Evolutionary conservation across 305 asterid species (phyloP), one percentile per base, ranked within the genome.

Genomic region (Withania somnifera): DNA sequence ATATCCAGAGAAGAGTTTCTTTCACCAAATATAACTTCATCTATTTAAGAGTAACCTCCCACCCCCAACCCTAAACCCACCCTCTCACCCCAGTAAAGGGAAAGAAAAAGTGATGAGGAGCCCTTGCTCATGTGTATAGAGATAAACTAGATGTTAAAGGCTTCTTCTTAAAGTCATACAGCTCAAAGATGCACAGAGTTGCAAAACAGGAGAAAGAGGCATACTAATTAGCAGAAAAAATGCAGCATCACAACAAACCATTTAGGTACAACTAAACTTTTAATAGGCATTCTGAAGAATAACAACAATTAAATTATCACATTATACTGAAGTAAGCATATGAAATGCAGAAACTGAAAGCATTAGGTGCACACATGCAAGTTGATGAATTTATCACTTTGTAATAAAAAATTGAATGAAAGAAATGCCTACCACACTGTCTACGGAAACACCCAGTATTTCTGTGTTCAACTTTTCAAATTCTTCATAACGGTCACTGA

Each of bases 401-500:
- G 19, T 42, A 73, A 20, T 42, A 73, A 73, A 47, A 13, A 15
- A 26, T 73, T 47, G 26, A 26, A 47, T 0, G 15, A 47, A 73
- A 47, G 20, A 34, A 66, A 26, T 77, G 83, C 97, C 85, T 82
- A 93, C 99, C 93, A 96, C 98, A 86, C 99, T 94, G 92, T 96
- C 99, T 50, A 91, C 60, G 6, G 99, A 96, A 73, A 96, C 97
- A 40, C 98, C 99, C 87, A 96, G 82, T 66, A 96, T 83, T 88
- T 96, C 99, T 24, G 99, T 96, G 88, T 96, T 96, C 87, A 93
- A 58, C 88, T 91, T 96, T 86, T 87, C 77, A 80, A 96, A 96
- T 84, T 96, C 98, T 38, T 73, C 91, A 80, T 94, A 71, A 20
- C 98, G 98, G 91, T 96, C 99, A 76, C 99, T 96, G 89, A 96